Conservation (phyloP, 192 early-diverging fungal genomes). For the Linnemannia exigua region DNA sequence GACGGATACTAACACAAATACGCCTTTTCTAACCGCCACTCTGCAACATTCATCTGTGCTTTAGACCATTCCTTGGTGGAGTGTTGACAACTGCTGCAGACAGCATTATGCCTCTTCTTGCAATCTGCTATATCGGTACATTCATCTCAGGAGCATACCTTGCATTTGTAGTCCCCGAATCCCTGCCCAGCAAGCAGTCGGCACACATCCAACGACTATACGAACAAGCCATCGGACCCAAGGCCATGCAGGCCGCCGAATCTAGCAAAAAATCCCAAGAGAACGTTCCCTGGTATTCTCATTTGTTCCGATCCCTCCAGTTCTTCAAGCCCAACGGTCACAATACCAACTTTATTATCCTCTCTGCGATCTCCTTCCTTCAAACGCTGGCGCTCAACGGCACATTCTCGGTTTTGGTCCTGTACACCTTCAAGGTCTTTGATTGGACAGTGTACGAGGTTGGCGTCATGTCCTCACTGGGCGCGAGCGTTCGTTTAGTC, state of each 20-base stretch:
- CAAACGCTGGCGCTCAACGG: constrained; percentile 36
- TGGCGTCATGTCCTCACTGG: constrained; percentile 51
- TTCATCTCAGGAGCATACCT: not conserved
- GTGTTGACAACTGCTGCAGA: not conserved
- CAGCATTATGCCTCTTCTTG: constrained; percentile 34
- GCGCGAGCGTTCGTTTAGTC: constrained; percentile 32
- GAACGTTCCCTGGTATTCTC: constrained; percentile 23
- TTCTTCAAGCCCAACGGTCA: constrained; percentile 34
- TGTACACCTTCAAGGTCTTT: constrained; percentile 63
- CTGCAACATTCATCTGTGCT: not conserved
- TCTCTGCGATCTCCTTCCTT: constrained; percentile 37
- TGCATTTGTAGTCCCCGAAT: constrained; percentile 33
- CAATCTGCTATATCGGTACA: not conserved
- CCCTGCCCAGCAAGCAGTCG: constrained; percentile 31
- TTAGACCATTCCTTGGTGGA: constrained; percentile 25
- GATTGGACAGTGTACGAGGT: constrained; percentile 63
- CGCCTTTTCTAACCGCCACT: too few species aligned
- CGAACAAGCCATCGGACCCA: constrained; percentile 12
- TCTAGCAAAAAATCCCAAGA: not conserved
- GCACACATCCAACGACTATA: constrained; percentile 35
- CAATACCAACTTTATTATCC: constrained; percentile 41
- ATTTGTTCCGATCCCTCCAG: constrained; percentile 9
- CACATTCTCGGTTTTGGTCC: constrained; percentile 40
- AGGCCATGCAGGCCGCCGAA: constrained; percentile 1
- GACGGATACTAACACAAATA: not conserved